A percentile compares a stretch with the other conserved stretches of the same genome.
Conservation (phyloP, 768 basidiomycete genomes). For the Collybiopsis confluens region DNA sequence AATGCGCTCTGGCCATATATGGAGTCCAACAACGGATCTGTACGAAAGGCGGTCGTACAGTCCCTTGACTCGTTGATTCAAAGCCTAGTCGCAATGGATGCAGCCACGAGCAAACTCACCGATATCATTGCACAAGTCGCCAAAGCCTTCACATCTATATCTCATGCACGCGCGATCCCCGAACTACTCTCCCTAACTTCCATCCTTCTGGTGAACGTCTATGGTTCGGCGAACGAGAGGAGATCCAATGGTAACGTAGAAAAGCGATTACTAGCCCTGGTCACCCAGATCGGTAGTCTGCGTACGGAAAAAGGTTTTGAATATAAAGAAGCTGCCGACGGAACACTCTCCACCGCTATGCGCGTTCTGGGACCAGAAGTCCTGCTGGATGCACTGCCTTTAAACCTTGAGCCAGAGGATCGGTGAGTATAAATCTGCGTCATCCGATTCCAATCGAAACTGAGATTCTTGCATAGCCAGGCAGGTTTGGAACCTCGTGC, state of each 20-base stretch:
- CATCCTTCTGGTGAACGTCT: constrained; percentile 61
- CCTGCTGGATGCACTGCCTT: constrained; percentile 67
- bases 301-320: constrained; percentile 82
- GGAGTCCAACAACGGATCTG: constrained; percentile 58
- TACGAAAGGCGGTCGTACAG: constrained; percentile 59
- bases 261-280: constrained; percentile 49
- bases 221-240: constrained; percentile 36
- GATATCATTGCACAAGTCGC: constrained; percentile 60
- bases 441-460: not conserved
- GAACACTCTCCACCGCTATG: constrained; percentile 75
- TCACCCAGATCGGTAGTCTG: constrained; percentile 69
- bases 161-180: constrained; percentile 71
- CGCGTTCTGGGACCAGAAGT: constrained; percentile 81
- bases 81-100: constrained; percentile 64
- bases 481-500: constrained; percentile 82
- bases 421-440: constrained; percentile 43
- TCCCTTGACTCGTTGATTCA: constrained; percentile 60
- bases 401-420: constrained; percentile 81
- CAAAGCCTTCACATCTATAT: constrained; percentile 68
- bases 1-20: constrained; percentile 73
- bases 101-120: constrained; percentile 51
- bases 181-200: constrained; percentile 74
- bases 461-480: constrained; percentile 37
- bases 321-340: constrained; percentile 84
- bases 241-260: constrained; percentile 65